Evolutionary conservation across 345 rosid species (phyloP).

Genomic region (Viola odorata): DNA sequence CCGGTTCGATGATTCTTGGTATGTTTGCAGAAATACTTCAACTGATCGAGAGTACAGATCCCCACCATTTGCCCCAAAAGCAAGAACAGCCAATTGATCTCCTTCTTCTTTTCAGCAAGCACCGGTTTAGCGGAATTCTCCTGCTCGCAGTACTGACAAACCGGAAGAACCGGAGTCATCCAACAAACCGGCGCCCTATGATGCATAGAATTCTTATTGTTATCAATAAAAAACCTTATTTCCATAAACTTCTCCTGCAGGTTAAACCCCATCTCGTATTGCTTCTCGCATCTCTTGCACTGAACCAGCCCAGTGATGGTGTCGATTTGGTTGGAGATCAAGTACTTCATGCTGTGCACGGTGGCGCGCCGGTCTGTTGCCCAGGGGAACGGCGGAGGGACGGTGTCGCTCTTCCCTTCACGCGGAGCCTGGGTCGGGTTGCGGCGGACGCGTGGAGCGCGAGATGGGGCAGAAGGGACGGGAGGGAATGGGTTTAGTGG

Average conservation of each 20-base stretch:
- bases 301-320: slow-evolving; percentile 47
- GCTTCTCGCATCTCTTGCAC: slow-evolving; percentile 60
- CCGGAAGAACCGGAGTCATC: slow-evolving; percentile 41
- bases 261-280: slow-evolving; percentile 40
- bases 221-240: slow-evolving; percentile 29
- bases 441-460: slow-evolving; percentile 18
- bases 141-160: slow-evolving; percentile 45
- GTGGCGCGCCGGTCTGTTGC: slow-evolving; percentile 48
- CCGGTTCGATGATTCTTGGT: slow-evolving; percentile 68
- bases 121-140: slow-evolving; percentile 56
- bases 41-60: slow-evolving; percentile 57
- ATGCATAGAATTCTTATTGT: slow-evolving; percentile 37
- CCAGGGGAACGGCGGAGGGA: slow-evolving; percentile 61
- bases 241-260: slow-evolving; percentile 46
- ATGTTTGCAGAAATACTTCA: slow-evolving; percentile 87
- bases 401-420: slow-evolving; percentile 29
- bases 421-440: slow-evolving; percentile 18
- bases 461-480: neutral
- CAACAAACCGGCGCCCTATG: slow-evolving; percentile 61
- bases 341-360: slow-evolving; percentile 34
- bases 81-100: slow-evolving; percentile 84
- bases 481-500: neutral
- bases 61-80: slow-evolving; percentile 69
- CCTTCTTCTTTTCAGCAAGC: slow-evolving; percentile 38
- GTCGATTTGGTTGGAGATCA: slow-evolving; percentile 30